A percentile compares a stretch with the other conserved stretches of the same genome.
Evolutionary conservation across 306 rosid genomes (phyloP).

Genomic region (Quercus berberidifolia): DNA sequence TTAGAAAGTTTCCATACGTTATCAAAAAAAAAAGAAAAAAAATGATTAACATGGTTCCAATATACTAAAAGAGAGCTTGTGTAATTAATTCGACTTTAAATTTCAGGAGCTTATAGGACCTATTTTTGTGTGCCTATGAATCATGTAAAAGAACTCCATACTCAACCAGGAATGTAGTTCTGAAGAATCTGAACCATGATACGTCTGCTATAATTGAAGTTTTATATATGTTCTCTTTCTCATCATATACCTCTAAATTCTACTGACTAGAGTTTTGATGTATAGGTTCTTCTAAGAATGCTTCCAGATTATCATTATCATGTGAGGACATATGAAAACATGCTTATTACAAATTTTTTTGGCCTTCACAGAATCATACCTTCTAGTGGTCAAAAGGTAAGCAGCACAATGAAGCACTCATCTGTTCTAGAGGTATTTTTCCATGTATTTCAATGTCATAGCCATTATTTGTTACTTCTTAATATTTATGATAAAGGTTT

Average conservation of each 20-base stretch:
- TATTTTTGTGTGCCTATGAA: not conserved
- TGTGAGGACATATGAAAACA: constrained; percentile 85
- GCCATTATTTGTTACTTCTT: constrained; percentile 4
- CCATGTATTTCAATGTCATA: constrained; percentile 1
- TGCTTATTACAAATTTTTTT: constrained; percentile 87
- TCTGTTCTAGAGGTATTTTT: constrained; percentile 4
- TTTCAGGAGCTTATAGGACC: not conserved
- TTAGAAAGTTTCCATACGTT: too few relatives aligned
- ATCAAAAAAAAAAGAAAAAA: too few relatives aligned
- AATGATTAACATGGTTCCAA: not conserved
- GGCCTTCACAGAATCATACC: constrained; percentile 99
- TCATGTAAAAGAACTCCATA: not conserved
- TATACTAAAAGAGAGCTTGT: not conserved
- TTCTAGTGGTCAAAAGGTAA: constrained; percentile 94
- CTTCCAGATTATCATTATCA: constrained; percentile 97
- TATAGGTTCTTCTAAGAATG: constrained; percentile 92
- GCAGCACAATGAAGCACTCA: constrained; percentile 11
- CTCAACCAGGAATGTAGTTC: not conserved
- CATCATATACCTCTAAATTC: constrained; percentile 12
- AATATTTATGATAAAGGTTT: constrained; percentile 6
- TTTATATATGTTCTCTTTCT: constrained; percentile 7
- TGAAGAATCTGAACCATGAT: not conserved
- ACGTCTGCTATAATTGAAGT: not conserved
- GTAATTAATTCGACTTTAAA: not conserved
- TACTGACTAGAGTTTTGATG: constrained; percentile 30